phyloP scores from a whole-genome alignment of 176 grass and related monocot genomes.

The Musa schizocarpa region DNA sequence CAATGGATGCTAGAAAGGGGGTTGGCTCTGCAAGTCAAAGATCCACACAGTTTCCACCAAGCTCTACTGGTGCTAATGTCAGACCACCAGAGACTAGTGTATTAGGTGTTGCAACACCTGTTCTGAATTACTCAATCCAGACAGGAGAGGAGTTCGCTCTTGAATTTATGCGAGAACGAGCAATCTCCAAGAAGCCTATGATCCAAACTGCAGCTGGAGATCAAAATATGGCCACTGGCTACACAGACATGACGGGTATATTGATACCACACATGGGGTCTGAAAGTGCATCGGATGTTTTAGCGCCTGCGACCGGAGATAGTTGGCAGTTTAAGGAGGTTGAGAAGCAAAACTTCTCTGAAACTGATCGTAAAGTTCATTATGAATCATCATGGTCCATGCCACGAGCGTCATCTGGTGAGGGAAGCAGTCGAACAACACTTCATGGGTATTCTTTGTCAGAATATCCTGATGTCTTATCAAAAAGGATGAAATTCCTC shows the following conservation, averaged over 20 bases:
- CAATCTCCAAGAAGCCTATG: constrained; percentile 50
- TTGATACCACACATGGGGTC: constrained; percentile 23
- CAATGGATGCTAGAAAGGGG: constrained; percentile 47
- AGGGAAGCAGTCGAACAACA: constrained; percentile 38
- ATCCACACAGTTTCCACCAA: constrained; percentile 27
- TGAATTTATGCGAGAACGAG: constrained; percentile 90
- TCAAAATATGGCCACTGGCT: constrained; percentile 29
- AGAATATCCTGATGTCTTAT: constrained; percentile 38
- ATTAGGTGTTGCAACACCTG: constrained; percentile 36
- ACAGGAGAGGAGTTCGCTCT: constrained; percentile 95
- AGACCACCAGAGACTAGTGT: constrained; percentile 27
- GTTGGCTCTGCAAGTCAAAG: constrained; percentile 25
- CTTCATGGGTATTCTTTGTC: constrained; percentile 55
- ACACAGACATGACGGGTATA: constrained; percentile 46
- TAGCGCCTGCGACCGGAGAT: constrained; percentile 35
- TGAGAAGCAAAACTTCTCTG: constrained; percentile 39
- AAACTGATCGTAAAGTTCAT: constrained; percentile 43
- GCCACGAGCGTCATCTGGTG: constrained; percentile 34
- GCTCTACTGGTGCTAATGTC: constrained; percentile 24
- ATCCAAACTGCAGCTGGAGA: constrained; percentile 37
- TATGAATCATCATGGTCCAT: constrained; percentile 46
- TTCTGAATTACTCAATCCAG: constrained; percentile 95
- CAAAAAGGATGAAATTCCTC: constrained; percentile 67
- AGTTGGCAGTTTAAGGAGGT: constrained; percentile 22
- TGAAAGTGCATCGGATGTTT: constrained; percentile 42